A percentile compares a stretch with the other conserved stretches of the same genome.
These are phyloP conservation scores for Rugosomyces carneus DNA, from an alignment of 1,284 basidiomycete species.

Conservation along the genomic window DNA sequence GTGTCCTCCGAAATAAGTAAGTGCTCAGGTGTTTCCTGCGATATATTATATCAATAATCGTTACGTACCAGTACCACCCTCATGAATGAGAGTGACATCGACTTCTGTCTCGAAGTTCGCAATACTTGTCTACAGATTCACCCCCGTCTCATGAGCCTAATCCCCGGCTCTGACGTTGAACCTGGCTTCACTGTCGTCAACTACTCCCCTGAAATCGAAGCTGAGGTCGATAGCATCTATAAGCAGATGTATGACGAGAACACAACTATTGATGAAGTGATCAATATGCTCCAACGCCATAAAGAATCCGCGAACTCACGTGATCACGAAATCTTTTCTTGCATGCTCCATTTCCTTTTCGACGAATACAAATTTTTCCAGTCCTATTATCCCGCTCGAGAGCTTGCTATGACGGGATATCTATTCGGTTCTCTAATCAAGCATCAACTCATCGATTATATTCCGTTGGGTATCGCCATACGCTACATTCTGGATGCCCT, in stretches of 20 bases:
- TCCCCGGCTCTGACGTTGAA: slow-evolving; percentile 83
- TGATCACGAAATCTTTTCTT: slow-evolving; percentile 96
- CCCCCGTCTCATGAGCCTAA: slow-evolving; percentile 94
- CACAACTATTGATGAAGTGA: slow-evolving; percentile 92
- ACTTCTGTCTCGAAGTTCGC: slow-evolving; percentile 88
- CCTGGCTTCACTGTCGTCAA: slow-evolving; percentile 89
- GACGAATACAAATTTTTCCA: slow-evolving; percentile 99
- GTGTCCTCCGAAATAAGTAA: slow-evolving; percentile 77
- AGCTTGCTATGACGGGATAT: slow-evolving; percentile 93
- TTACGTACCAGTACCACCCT: slow-evolving; percentile 44
- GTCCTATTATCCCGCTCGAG: slow-evolving; percentile 89
- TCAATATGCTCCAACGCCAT: slow-evolving; percentile 79
- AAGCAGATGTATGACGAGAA: slow-evolving; percentile 97
- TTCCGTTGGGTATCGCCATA: slow-evolving; percentile 94
- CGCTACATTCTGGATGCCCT: slow-evolving; percentile 96
- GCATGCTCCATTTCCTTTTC: slow-evolving; percentile 98
- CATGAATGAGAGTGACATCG: slow-evolving; percentile 75
- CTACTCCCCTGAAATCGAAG: slow-evolving; percentile 86
- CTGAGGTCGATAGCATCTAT: slow-evolving; percentile 93
- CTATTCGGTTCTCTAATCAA: slow-evolving; percentile 97
- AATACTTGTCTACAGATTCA: slow-evolving; percentile 94
- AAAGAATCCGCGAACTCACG: slow-evolving; percentile 79
- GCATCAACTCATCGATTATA: slow-evolving; percentile 89
- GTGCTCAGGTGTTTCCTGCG: slow-evolving; percentile 17
- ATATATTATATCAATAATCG: slow-evolving; percentile 4